These are phyloP conservation scores for Iris macrosiphon DNA, from an alignment of 106 monocot species.

Conservation along the genomic window DNA sequence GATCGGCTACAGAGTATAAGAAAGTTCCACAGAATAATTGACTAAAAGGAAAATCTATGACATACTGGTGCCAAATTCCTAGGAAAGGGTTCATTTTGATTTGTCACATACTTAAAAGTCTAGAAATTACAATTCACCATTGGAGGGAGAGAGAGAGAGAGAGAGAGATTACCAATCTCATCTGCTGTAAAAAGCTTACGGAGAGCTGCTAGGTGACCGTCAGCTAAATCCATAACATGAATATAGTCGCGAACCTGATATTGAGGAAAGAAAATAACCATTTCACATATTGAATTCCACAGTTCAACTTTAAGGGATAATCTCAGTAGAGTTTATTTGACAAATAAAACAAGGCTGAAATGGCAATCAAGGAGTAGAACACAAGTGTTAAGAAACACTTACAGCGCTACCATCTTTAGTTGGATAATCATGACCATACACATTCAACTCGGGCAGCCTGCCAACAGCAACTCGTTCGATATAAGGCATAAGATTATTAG, in stretches of 20 bases:
- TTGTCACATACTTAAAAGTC: too few species aligned
- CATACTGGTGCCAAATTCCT: too few species aligned
- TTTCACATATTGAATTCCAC: too few species aligned
- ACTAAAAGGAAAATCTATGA: too few species aligned
- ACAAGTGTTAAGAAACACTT: conserved; percentile 15
- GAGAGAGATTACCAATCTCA: conserved; percentile 36
- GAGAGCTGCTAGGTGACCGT: conserved; percentile 80
- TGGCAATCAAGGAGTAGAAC: too few species aligned
- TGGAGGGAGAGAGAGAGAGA: not conserved
- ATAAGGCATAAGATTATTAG: conserved; percentile 88
- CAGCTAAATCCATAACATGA: conserved; percentile 75
- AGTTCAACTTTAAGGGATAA: too few species aligned
- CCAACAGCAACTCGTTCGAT: conserved; percentile 85
- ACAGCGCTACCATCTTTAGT: conserved; percentile 86
- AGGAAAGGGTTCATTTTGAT: too few species aligned
- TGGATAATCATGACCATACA: conserved; percentile 81
- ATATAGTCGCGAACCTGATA: conserved; percentile 76
- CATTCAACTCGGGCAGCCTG: conserved; percentile 66
- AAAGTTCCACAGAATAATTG: not conserved
- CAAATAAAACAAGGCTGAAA: too few species aligned
- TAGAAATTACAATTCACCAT: too few species aligned
- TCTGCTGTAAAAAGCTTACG: conserved; percentile 53
- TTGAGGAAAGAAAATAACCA: not conserved
- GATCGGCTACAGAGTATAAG: not conserved
- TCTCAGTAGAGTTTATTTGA: too few species aligned